Base-by-base conservation (phyloP, 2,329 filamentous ascomycete species). In the Bisporella sp. region DNA sequence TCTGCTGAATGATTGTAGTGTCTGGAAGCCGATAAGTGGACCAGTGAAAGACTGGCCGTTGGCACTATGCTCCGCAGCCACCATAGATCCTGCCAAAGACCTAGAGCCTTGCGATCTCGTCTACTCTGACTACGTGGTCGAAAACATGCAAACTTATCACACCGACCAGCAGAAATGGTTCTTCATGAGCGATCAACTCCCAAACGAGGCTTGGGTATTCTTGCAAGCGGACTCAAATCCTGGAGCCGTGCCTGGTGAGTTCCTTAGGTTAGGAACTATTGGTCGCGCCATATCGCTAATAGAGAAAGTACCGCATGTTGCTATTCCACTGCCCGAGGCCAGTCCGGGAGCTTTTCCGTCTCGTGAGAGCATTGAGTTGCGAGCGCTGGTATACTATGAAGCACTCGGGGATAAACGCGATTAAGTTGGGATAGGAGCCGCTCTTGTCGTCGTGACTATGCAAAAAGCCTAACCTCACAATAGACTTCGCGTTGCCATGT, bases 11-110 rank as follows among this genome's bases (percentile, higher is more conserved):
- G 12, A 21, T 28, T 28, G 30, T 29, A 54, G 54, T 44, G 44
- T 50, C 6, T 56, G 55, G 55, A 55, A 55, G 31, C 55, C 55
- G 5, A 40, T 57, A 6, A 44, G 21, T 9, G 53, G 55, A 2
- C 55, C 55, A 31, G 28, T 53, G 1, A 31, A 32, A 32, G 48
- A 53, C 28, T 57, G 50, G 46, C 55, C 55, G 9, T 37, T 57
- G n/a, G 50, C 50, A 2, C 8, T 53, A n/a, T 51, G 47, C 33
- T 42, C 47, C 32, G 30, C 47, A 7, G 40, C 33, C 30, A 47
- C 50, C 1, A 41, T 57, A 8, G 48, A 57, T 32, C 40, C 43
- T 5, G 31, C 45, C 3, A 33, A 41, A 11, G 55, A 57, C 37
- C 44, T 53, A 3, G 21, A 37, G 37, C 43, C 45, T 9, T 29